Evolutionary conservation across 371 early-diverging fungal species (phyloP).

Genomic region (Mortierella sp.): DNA sequence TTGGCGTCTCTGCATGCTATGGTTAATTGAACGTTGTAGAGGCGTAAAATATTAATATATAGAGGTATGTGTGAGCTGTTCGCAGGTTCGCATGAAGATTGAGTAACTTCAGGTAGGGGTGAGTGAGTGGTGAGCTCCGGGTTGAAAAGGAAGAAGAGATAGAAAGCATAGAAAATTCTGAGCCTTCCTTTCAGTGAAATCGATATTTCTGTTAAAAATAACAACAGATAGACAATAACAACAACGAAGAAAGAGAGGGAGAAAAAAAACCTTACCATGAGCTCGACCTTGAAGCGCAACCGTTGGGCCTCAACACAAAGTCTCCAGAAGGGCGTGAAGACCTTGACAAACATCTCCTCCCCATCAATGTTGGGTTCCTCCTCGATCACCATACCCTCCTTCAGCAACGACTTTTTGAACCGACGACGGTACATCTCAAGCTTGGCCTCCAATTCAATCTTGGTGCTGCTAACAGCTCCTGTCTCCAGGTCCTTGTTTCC

Average conservation of each 20-base stretch:
- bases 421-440: constrained; percentile 30
- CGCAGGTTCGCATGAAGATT: not conserved
- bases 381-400: constrained; percentile 61
- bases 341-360: constrained; percentile 62
- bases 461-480: constrained; percentile 16
- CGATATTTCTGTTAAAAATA: constrained; percentile 17
- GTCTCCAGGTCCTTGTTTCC: constrained; percentile 37
- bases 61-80: not conserved
- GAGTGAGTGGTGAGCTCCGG: not conserved
- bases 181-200: not conserved
- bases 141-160: not conserved
- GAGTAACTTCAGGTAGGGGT: not conserved
- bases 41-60: not conserved
- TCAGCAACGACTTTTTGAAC: constrained; percentile 61
- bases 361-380: constrained; percentile 60
- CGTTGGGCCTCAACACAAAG: constrained; percentile 63
- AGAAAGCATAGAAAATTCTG: constrained; percentile 9
- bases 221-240: not conserved
- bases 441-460: constrained; percentile 31
- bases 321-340: constrained; percentile 64
- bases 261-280: constrained; percentile 32
- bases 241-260: not conserved
- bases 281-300: constrained; percentile 46
- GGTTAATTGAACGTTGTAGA: not conserved
- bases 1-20: constrained; percentile 33